phyloP scores from a whole-genome alignment of 192 early-diverging fungal species.

The Linnemannia schmuckeri region DNA sequence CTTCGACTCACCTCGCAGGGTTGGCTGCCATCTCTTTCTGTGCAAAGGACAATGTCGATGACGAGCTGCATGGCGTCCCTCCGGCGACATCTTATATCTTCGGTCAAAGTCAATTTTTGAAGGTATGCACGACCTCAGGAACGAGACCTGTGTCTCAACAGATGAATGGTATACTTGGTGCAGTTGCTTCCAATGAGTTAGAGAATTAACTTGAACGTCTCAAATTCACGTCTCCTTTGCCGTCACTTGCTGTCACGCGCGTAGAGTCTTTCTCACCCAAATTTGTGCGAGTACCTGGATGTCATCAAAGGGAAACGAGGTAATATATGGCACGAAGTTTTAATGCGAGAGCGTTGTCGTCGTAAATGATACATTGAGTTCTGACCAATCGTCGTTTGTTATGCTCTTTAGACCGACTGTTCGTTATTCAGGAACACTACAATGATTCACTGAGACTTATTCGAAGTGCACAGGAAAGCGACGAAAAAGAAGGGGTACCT shows the following conservation, averaged over 20 bases:
- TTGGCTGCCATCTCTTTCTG: constrained; percentile 56
- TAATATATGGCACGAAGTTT: constrained; percentile 13
- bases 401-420: constrained; percentile 61
- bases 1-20: constrained; percentile 43
- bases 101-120: constrained; percentile 48
- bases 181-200: neutral
- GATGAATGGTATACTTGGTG: neutral
- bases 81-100: constrained; percentile 47
- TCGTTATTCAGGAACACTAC: constrained; percentile 68
- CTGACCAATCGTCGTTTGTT: neutral
- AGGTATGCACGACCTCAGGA: constrained; percentile 8
- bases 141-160: neutral
- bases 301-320: constrained; percentile 74
- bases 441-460: constrained; percentile 21
- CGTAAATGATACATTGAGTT: neutral
- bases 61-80: constrained; percentile 46
- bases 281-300: constrained; percentile 74
- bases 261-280: constrained; percentile 69
- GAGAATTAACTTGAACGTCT: neutral
- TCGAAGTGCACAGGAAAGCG: constrained; percentile 26
- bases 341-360: neutral
- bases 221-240: neutral
- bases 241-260: neutral
- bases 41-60: constrained; percentile 50
- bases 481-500: constrained; percentile 5